Conservation (phyloP, 2,329 filamentous ascomycete genomes). For the Arthrobotrys iridis region DNA sequence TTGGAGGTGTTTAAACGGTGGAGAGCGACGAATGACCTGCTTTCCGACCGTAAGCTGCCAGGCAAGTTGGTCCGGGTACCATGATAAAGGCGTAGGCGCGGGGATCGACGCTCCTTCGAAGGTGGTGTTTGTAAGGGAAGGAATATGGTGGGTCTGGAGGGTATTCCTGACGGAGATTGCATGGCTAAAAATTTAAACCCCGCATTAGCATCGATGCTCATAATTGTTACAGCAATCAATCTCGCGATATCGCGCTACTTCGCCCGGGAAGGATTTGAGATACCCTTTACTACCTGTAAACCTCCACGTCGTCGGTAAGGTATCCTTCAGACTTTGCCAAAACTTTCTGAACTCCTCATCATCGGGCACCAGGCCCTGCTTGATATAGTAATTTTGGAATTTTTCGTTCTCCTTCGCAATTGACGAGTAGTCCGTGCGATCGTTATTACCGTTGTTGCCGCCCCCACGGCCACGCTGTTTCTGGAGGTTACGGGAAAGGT, state of each 20-base stretch:
- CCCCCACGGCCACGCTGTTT: slow-evolving; percentile 27
- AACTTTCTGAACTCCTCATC: slow-evolving; percentile 82
- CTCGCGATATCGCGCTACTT: background rate
- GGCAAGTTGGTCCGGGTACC: slow-evolving; percentile 94
- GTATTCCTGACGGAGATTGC: slow-evolving; percentile 91
- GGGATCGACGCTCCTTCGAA: slow-evolving; percentile 80
- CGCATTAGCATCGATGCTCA: background rate
- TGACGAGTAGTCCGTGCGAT: slow-evolving; percentile 66
- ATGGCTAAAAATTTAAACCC: slow-evolving; percentile 69
- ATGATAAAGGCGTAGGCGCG: slow-evolving; percentile 81
- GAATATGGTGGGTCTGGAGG: slow-evolving; percentile 87
- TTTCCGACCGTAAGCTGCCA: slow-evolving; percentile 99
- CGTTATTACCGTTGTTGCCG: slow-evolving; percentile 7
- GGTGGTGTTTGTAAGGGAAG: slow-evolving; percentile 80
- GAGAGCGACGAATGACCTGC: slow-evolving; percentile 91
- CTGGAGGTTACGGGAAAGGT: background rate
- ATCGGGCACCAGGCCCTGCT: slow-evolving; percentile 73
- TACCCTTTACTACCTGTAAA: slow-evolving; percentile 96
- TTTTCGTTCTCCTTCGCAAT: slow-evolving; percentile 82
- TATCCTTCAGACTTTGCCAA: slow-evolving; percentile 82
- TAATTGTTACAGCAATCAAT: background rate
- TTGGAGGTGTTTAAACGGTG: slow-evolving; percentile 93
- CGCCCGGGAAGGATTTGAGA: slow-evolving; percentile 55
- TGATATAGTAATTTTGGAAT: slow-evolving; percentile 87
- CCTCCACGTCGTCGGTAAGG: slow-evolving; percentile 95